Base-by-base conservation (phyloP, 768 basidiomycete species). In the Rhizopogon rudus region DNA sequence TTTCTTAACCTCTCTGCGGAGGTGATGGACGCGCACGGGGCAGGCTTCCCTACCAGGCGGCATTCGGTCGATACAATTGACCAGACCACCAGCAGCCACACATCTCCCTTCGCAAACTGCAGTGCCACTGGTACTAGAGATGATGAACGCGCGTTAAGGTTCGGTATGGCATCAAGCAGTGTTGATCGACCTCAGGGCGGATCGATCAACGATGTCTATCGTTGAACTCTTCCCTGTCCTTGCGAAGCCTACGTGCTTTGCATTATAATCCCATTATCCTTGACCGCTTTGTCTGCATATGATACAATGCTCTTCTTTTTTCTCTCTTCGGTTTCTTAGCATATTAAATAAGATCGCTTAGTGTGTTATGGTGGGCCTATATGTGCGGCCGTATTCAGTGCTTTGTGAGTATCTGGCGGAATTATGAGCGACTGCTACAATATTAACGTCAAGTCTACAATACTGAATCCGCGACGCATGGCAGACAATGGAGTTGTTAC, bases 1-100 rank as follows among this genome's bases (percentile, higher is more conserved):
- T 70, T 70, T 53, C 61, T 70, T 16, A 66, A 70, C 43, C 20
- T 70, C 12, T 70, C 68, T 0, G 20, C 39, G 3, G 60, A 70
- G 51, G 68, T 71, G 22, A 65, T 67, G 59, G 59, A 54, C 25
- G 59, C 61, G 39, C 66, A 71, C 13, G 54, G 33, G 9, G 54
- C 63, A 1, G 60, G 59, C 5, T 60, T 65, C 40, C 70, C 68
- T 7, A 61, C 65, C 33, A 58, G 70, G n/a, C 68, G 70, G 13
- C 68, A 70, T 53, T 70, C 68, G 0, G 69, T 68, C 0, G 68
- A 69, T 49, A 6, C 63, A 4, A 57, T 54, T 5, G 61, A 59
- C 17, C 52, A 59, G 5, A 51, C 45, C 3, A 12, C 17, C 13
- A 16, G 20, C 41, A 29, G 51, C 44, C 29, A 52, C 28, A 3